These are phyloP conservation scores for Penicillium freii DNA, from an alignment of 2,329 filamentous ascomycete genomes.

Conservation along the genomic window DNA sequence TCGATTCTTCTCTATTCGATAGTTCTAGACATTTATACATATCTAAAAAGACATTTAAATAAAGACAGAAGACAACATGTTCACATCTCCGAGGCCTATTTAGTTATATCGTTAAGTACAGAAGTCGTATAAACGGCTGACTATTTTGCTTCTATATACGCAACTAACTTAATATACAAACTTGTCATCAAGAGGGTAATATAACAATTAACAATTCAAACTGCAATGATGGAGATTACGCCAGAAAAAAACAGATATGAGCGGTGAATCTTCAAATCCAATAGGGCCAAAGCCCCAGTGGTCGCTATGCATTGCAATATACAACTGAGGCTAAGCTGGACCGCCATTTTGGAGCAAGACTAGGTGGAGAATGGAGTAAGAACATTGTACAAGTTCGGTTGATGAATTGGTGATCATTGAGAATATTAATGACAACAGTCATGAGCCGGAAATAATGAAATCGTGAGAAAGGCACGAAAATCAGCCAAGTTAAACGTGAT, in stretches of 20 bases:
- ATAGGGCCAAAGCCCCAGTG: neutral
- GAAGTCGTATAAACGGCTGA: neutral
- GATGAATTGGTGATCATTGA: constrained; percentile 3
- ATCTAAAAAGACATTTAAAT: neutral
- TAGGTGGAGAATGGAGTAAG: neutral
- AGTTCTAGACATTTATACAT: neutral
- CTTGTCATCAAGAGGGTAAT: neutral
- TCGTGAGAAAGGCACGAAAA: neutral
- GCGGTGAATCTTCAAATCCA: neutral
- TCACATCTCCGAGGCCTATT: too few relatives aligned
- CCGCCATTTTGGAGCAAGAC: neutral
- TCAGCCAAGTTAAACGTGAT: constrained; percentile 1
- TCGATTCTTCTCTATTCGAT: neutral
- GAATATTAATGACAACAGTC: neutral
- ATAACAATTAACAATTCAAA: too few relatives aligned
- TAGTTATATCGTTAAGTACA: neutral
- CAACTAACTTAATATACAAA: too few relatives aligned
- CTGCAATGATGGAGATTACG: too few relatives aligned
- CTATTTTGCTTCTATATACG: neutral
- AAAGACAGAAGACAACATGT: neutral
- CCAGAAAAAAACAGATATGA: neutral
- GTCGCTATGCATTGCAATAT: neutral
- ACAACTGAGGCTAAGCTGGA: neutral
- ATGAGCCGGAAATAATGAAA: neutral
- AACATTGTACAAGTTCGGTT: neutral